These are phyloP conservation scores for Nemania sp. DNA, from an alignment of 2,329 filamentous ascomycete genomes.

Conservation along the genomic window DNA sequence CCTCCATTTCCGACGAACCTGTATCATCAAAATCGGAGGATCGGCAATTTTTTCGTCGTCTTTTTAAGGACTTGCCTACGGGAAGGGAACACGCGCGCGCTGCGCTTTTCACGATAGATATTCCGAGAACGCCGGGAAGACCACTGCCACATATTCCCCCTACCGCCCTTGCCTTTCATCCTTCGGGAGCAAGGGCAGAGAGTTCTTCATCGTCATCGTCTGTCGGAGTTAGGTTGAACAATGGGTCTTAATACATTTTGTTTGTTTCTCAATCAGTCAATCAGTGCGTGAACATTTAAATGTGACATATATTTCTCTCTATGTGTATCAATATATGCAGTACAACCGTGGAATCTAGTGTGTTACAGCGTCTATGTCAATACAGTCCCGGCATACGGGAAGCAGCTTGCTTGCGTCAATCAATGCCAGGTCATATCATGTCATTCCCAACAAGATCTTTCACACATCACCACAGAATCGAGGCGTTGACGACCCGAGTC, in stretches of 20 bases:
- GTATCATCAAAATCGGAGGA: constrained; percentile 21
- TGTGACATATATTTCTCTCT: neutral
- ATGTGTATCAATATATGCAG: too few relatives aligned
- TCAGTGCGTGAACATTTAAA: neutral
- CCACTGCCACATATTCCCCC: constrained; percentile 9
- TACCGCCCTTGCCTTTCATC: neutral
- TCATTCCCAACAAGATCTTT: too few relatives aligned
- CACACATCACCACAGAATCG: constrained; percentile 37
- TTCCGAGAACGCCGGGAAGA: constrained; percentile 13
- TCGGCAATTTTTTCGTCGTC: constrained; percentile 18
- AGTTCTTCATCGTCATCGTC: too few relatives aligned
- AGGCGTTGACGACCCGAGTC: constrained; percentile 34
- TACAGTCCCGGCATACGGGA: too few relatives aligned
- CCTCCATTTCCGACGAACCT: constrained; percentile 20
- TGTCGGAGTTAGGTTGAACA: constrained; percentile 53
- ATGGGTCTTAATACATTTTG: constrained; percentile 49
- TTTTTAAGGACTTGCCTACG: constrained; percentile 13
- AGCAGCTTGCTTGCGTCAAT: too few relatives aligned
- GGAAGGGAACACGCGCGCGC: constrained; percentile 6
- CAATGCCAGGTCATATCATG: too few relatives aligned
- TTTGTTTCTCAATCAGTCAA: constrained; percentile 22
- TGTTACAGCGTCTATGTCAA: too few relatives aligned
- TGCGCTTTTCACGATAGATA: constrained; percentile 29
- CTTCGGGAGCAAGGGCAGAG: constrained; percentile 39
- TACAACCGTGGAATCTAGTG: too few relatives aligned